Base-by-base conservation (phyloP, 352 stramenopile species). In the Porosira glacialis region DNA sequence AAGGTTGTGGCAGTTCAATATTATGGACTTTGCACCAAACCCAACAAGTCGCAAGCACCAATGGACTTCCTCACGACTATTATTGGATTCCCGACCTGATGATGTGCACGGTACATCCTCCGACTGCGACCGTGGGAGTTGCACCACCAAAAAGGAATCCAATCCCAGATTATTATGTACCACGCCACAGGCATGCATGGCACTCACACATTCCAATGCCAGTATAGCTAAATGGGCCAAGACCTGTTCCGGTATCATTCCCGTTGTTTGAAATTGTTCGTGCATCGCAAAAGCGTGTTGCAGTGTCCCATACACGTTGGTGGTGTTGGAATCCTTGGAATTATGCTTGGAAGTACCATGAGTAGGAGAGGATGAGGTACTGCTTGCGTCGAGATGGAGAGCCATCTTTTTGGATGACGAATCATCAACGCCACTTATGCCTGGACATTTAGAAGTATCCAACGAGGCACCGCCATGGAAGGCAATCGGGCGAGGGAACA, bases 71-170 rank as follows among this genome's bases (percentile, higher is more conserved):
- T 13, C 10, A 7, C 39, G 11, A 19, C 55, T 36, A 24, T 47
- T 44, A 4, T 27, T 61, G 13, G 10, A 30, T 13, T 65, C 57
- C 47, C 53, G 59, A 35, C 38, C 17, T 6, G 36, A 57, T 26
- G 39, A 21, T n/a, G 26, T 1, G 8, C 39, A 28, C 8, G 15
- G 8, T 41, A 15, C 15, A n/a, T n/a, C n/a, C n/a, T n/a, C n/a
- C n/a, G n/a, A n/a, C n/a, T n/a, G n/a, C n/a, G n/a, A n/a, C n/a
- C n/a, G n/a, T n/a, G n/a, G n/a, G 59, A n/a, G 22, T 56, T 41
- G 71, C 28, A 68, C 59, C 21, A 80, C 41, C 26, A 80, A 66
- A 64, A 80, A 80, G 43, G 71, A 80, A 55, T 75, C 55, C 24
- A 80, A 44, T 15, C 63, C 41, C 47, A 80, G 59, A 28, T 80